phyloP scores from a whole-genome alignment of 257 asterid genomes.

The Salvia hispanica region DNA sequence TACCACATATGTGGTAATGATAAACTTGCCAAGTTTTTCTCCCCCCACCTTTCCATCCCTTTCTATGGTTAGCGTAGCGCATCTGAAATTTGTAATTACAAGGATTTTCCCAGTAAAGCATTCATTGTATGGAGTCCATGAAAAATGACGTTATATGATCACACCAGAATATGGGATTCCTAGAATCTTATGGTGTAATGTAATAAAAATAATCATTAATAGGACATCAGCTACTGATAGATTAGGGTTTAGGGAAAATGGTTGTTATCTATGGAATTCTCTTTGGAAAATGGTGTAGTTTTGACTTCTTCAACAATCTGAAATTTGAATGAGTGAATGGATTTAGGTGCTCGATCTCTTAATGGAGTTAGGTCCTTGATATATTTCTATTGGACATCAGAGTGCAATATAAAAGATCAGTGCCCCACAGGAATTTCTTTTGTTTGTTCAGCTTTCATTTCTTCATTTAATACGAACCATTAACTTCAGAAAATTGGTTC shows the following conservation, averaged over 20 bases:
- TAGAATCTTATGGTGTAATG: no score
- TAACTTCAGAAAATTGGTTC: slow-evolving; percentile 73
- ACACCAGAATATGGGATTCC: not conserved
- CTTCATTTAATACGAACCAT: slow-evolving; percentile 17
- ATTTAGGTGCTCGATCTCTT: slow-evolving; percentile 10
- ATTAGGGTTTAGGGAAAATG: not conserved
- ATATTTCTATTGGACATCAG: slow-evolving; percentile 6
- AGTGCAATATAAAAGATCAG: slow-evolving; percentile 15
- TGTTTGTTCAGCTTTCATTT: slow-evolving; percentile 18
- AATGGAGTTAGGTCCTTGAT: slow-evolving; percentile 1
- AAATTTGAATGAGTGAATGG: slow-evolving; percentile 10
- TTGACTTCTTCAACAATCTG: slow-evolving; percentile 17
- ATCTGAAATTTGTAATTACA: slow-evolving; percentile 30
- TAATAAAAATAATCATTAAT: not conserved
- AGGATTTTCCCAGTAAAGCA: slow-evolving; percentile 4
- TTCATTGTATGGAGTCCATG: slow-evolving; percentile 16
- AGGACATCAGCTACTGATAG: not conserved
- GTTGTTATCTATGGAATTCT: not conserved
- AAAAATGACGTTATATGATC: slow-evolving; percentile 16
- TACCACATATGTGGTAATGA: slow-evolving; percentile 70
- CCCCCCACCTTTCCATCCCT: not conserved
- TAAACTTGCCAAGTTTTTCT: slow-evolving; percentile 26
- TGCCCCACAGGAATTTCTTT: slow-evolving; percentile 9
- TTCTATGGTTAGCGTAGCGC: not conserved
- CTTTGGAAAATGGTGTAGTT: slow-evolving; percentile 4